Conservation (phyloP, 768 basidiomycete genomes). For the Tylopilus plumbeoviolaceoides region DNA sequence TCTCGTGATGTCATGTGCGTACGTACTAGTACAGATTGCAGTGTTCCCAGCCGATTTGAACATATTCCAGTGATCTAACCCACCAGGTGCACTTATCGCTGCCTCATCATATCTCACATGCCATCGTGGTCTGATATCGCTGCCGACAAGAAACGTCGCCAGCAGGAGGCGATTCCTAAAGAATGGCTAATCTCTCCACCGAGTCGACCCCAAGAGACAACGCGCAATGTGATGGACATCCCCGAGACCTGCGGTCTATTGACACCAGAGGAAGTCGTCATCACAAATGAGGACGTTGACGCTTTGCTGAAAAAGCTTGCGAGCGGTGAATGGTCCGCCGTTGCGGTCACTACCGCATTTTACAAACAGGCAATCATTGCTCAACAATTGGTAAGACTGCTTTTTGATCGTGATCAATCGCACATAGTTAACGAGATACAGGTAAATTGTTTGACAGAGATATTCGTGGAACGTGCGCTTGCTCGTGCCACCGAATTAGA, state of each 20-base stretch:
- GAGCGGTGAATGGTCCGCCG: slow-evolving; percentile 68
- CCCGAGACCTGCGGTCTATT: slow-evolving; percentile 58
- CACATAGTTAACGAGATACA: slow-evolving; percentile 23
- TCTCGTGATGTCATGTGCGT: too few relatives aligned
- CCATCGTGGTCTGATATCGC: slow-evolving; percentile 49
- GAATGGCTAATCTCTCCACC: slow-evolving; percentile 58
- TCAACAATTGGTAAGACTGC: slow-evolving; percentile 56
- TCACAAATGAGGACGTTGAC: slow-evolving; percentile 38
- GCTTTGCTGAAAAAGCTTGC: slow-evolving; percentile 52
- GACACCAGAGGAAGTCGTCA: slow-evolving; percentile 46
- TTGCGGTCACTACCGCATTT: slow-evolving; percentile 67
- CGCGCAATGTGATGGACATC: too few relatives aligned
- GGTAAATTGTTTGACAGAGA: slow-evolving; percentile 81
- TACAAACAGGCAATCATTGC: slow-evolving; percentile 79
- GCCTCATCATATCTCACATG: slow-evolving; percentile 4
- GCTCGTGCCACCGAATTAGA: slow-evolving; percentile 68
- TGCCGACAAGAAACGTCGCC: too few relatives aligned
- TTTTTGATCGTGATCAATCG: background rate
- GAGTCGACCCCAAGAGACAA: too few relatives aligned
- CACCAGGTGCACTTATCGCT: background rate
- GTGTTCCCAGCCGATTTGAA: background rate
- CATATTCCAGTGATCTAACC: too few relatives aligned
- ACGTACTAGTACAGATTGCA: too few relatives aligned
- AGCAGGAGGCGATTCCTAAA: slow-evolving; percentile 54
- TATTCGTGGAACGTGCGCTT: slow-evolving; percentile 79